Percentiles rank a stretch among this genome's conserved stretches.
phyloP scores from a whole-genome alignment of 306 rosid species.

The Cucumis melo region DNA sequence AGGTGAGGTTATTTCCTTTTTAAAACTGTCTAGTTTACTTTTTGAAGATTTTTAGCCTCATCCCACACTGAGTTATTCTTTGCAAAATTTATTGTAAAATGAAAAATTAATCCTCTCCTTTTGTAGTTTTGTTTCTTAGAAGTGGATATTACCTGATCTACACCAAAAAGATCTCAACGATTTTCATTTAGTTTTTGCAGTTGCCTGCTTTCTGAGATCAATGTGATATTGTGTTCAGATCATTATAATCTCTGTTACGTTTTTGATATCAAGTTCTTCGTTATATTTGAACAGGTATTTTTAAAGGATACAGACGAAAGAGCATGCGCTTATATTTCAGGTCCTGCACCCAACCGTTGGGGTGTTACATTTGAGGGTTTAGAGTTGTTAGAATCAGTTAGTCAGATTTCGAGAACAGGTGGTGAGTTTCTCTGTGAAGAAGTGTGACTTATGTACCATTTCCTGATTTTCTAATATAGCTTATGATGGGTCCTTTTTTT shows the following conservation, averaged over 20 bases:
- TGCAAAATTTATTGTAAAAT: background rate
- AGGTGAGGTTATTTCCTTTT: constrained; percentile 35
- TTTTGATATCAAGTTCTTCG: background rate
- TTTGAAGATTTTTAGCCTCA: background rate
- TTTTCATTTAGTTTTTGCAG: background rate
- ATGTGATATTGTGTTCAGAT: background rate
- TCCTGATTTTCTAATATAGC: background rate
- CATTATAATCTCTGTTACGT: background rate
- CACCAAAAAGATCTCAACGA: background rate
- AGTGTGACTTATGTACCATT: background rate
- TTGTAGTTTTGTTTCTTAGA: background rate
- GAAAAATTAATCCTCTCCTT: background rate
- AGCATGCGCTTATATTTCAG: constrained; percentile 98
- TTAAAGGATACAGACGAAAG: constrained; percentile 95
- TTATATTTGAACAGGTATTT: constrained; percentile 49
- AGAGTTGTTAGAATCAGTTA: constrained; percentile 49
- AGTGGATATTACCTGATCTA: background rate
- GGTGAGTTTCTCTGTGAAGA: constrained; percentile 32
- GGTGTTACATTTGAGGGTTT: constrained; percentile 72
- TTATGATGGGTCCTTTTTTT: background rate
- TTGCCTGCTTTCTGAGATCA: background rate
- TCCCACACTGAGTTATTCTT: background rate
- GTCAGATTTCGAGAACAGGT: constrained; percentile 21
- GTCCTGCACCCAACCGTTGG: constrained; percentile 99
- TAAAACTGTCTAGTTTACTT: background rate